Evolutionary conservation across 257 asterid genomes (phyloP), one percentile per base, ranked within the genome.

Genomic region (Nemophila menziesii): DNA sequence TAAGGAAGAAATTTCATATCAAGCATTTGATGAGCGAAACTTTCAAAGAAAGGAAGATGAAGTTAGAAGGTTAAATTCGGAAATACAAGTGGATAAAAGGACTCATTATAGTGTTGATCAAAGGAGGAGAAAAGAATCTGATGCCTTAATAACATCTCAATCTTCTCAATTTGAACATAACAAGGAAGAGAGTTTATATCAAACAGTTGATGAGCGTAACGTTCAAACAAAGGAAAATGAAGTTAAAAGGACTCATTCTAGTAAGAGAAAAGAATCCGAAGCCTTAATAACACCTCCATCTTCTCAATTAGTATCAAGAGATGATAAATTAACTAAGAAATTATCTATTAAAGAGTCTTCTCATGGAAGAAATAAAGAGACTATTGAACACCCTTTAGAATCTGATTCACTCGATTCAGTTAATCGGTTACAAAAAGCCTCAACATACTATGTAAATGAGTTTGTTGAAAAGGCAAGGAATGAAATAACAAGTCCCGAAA

Each of bases 401-500:
- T 80, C 48, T 9, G 90, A 68, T 73, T 63, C 62, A 21, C 58
- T 73, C 47, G 84, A 62, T 52, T 83, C 97, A 58, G 92, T 86
- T 34, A 73, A 65, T 26, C 73, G 64, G 54, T 60, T 80, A 13
- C 78, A 78, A 44, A 65, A 73, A 61, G 73, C 78, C 49, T 80
- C 97, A 13, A 48, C 68, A 2, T 72, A 61, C 44, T 71, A 68
- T 53, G 68, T 77, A 11, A 79, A 65, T 8, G 86, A 80, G 49
- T 83, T 71, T 73, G 69, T 69, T 52, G 66, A 72, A 52, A 70
- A 70, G 56, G 73, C 56, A 21, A 78, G 65, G 55, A 70, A 56
- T 46, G 83, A 81, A 51, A 56, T 78, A 22, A 63, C 56, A 52
- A 67, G 66, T 61, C 67, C 86, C 42, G 72, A 70, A 66, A 60